These are phyloP conservation scores for Raffaelea arxii DNA, from an alignment of 2,329 filamentous ascomycete species.

Conservation along the genomic window DNA sequence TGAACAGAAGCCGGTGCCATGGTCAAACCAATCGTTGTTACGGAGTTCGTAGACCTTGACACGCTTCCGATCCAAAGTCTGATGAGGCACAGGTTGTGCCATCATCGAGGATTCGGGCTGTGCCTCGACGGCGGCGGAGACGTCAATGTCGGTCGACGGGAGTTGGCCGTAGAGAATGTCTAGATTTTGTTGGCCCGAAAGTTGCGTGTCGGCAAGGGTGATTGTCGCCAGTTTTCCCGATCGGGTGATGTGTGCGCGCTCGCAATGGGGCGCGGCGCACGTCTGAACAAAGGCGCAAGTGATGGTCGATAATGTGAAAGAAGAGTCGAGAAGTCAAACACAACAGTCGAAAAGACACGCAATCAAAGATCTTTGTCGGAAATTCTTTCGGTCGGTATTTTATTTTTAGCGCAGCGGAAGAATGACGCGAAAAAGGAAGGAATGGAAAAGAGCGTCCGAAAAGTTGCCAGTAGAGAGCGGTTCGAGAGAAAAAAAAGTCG, in stretches of 20 bases:
- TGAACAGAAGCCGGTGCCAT: conserved; percentile 90
- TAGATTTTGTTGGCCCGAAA: conserved; percentile 51
- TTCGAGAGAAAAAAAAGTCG: no score
- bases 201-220: conserved; percentile 41
- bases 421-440: no score
- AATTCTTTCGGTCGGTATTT: no score
- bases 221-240: conserved; percentile 43
- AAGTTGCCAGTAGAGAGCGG: no score
- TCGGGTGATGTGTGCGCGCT: conserved; percentile 15
- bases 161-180: conserved; percentile 42
- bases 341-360: no score
- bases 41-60: conserved; percentile 99
- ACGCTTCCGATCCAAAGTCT: conserved; percentile 58
- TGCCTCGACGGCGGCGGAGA: conserved; percentile 34
- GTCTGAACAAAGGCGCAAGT: no score
- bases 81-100: conserved; percentile 63
- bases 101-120: conserved; percentile 57
- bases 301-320: no score
- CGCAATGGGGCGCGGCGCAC: conserved; percentile 20
- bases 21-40: conserved; percentile 98
- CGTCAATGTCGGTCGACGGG: no score
- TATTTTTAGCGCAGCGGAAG: no score
- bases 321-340: no score
- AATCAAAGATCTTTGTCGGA: no score
- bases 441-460: no score